phyloP scores from a whole-genome alignment of 176 grass and related monocot species.

The Dactylis glomerata region DNA sequence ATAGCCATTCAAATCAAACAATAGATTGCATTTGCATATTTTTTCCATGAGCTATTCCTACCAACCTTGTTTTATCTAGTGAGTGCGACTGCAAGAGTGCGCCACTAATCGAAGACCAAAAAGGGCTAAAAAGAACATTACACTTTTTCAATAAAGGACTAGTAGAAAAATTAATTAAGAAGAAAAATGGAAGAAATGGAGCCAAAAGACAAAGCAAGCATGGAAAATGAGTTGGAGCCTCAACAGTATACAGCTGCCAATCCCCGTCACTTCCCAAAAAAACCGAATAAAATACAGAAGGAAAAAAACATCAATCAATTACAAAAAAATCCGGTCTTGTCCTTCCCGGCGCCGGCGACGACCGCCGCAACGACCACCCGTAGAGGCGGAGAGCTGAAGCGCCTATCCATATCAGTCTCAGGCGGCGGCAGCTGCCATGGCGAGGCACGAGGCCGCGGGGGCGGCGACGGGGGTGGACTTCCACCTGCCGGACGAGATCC shows the following conservation, averaged over 20 bases:
- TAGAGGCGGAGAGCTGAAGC: background rate
- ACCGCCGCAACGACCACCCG: background rate
- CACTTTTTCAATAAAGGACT: background rate
- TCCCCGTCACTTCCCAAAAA: conserved; percentile 19
- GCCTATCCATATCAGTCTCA: background rate
- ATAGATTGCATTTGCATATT: background rate
- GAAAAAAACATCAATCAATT: background rate
- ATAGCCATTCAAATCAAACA: no score
- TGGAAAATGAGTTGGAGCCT: conserved; percentile 24
- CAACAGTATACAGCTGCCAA: conserved; percentile 16
- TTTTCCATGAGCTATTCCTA: background rate
- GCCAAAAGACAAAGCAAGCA: background rate
- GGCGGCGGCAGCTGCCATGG: conserved; percentile 21
- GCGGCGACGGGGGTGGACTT: conserved; percentile 49
- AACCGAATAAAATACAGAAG: background rate
- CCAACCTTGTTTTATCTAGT: background rate
- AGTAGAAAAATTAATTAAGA: background rate
- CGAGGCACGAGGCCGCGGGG: conserved; percentile 31
- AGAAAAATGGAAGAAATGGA: background rate
- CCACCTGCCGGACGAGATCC: conserved; percentile 90
- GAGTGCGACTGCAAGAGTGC: background rate
- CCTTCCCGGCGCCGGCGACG: conserved; percentile 25
- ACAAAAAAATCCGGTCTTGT: background rate
- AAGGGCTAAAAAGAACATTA: background rate
- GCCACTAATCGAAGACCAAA: background rate